phyloP scores from a whole-genome alignment of 2,329 filamentous ascomycete genomes.

The Chaetomiaceae sp. region DNA sequence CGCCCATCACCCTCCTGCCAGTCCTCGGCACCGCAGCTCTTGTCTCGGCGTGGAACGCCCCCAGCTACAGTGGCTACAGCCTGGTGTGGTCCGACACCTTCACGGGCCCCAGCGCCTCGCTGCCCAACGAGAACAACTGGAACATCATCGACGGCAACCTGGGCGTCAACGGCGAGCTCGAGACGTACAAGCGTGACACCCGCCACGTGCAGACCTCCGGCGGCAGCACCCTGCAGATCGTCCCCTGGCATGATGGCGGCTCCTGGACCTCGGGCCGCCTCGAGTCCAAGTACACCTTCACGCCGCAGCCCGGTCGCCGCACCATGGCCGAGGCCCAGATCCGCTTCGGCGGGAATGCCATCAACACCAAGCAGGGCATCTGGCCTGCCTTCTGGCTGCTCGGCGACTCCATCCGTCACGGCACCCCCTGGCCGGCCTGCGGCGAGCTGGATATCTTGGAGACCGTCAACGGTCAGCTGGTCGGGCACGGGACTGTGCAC shows the following conservation, averaged over 20 bases:
- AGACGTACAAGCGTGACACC: slow-evolving; percentile 40
- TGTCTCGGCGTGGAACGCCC: slow-evolving; percentile 32
- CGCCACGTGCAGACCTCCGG: slow-evolving; percentile 46
- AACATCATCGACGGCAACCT: slow-evolving; percentile 39
- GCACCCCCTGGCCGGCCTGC: slow-evolving; percentile 42
- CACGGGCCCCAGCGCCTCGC: slow-evolving; percentile 33
- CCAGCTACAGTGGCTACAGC: slow-evolving; percentile 36
- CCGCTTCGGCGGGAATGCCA: slow-evolving; percentile 37
- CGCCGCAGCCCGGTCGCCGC: slow-evolving; percentile 33
- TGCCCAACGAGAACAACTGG: slow-evolving; percentile 38
- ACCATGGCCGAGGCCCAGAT: slow-evolving; percentile 41
- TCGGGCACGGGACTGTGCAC: slow-evolving; percentile 43
- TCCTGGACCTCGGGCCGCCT: slow-evolving; percentile 46
- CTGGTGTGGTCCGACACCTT: slow-evolving; percentile 43
- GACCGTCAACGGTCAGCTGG: slow-evolving; percentile 40
- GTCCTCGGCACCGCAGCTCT: slow-evolving; percentile 25
- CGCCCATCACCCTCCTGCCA: slow-evolving; percentile 8
- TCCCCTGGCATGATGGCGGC: slow-evolving; percentile 35
- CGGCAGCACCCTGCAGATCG: slow-evolving; percentile 45
- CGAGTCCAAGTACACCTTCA: slow-evolving; percentile 42
- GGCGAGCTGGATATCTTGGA: slow-evolving; percentile 49
- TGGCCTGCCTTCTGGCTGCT: slow-evolving; percentile 52
- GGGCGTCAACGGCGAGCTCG: slow-evolving; percentile 43
- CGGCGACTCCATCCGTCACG: slow-evolving; percentile 40
- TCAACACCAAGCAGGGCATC: slow-evolving; percentile 40